A percentile compares a stretch with the other conserved stretches of the same genome.
These are phyloP conservation scores for Ustilago curta DNA, from an alignment of 1,284 basidiomycete genomes.

Conservation along the genomic window DNA sequence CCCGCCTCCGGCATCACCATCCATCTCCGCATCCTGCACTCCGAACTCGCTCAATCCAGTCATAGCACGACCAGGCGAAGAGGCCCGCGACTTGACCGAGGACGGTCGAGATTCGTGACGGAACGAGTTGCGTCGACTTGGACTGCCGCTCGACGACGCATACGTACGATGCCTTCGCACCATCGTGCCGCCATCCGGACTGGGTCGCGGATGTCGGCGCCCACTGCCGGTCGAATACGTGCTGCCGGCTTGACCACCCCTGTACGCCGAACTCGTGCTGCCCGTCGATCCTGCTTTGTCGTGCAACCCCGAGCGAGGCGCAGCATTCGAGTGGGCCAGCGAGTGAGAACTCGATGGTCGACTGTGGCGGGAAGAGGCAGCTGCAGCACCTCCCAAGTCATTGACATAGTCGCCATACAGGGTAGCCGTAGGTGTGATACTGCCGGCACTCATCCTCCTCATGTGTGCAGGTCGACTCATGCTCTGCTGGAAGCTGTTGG, in stretches of 20 bases:
- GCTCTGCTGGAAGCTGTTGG: constrained; percentile 36
- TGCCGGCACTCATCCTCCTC: constrained; percentile 59
- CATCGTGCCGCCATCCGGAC: constrained; percentile 54
- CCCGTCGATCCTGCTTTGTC: constrained; percentile 55
- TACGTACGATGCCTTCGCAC: constrained; percentile 58
- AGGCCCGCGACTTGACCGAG: constrained; percentile 45
- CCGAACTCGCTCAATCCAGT: constrained; percentile 28
- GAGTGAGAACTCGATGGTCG: constrained; percentile 60
- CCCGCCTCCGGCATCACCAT: constrained; percentile 14
- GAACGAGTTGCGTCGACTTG: constrained; percentile 43
- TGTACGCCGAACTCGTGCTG: constrained; percentile 47
- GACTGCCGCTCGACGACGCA: constrained; percentile 43
- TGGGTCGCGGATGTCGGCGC: constrained; percentile 40
- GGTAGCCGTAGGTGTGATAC: constrained; percentile 62
- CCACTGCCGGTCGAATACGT: constrained; percentile 52
- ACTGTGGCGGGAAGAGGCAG: constrained; percentile 37
- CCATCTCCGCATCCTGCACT: constrained; percentile 12
- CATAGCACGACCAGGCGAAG: constrained; percentile 40
- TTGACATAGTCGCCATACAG: constrained; percentile 45
- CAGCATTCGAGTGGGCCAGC: constrained; percentile 28
- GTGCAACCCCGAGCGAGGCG: constrained; percentile 42
- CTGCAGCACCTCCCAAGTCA: constrained; percentile 19
- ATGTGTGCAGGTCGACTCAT: constrained; percentile 47
- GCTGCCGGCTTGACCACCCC: constrained; percentile 33
- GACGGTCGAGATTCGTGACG: constrained; percentile 43